A percentile compares a stretch with the other conserved stretches of the same genome.
These are phyloP conservation scores for Amyloporia xantha DNA, from an alignment of 768 basidiomycete species.

Conservation along the genomic window DNA sequence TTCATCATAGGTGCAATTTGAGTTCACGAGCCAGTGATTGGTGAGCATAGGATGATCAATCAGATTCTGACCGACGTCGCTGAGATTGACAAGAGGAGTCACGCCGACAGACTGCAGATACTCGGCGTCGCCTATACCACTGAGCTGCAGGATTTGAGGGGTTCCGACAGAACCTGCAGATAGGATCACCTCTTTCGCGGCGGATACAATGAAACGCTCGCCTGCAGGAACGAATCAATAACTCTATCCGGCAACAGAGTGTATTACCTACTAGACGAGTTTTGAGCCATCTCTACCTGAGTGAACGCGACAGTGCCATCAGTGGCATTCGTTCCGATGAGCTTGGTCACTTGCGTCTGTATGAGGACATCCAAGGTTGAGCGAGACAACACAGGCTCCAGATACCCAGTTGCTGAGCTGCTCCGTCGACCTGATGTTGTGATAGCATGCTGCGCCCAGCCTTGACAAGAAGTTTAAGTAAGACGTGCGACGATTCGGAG, in stretches of 20 bases:
- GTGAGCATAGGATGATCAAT: conserved; percentile 20
- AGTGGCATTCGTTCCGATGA: background rate
- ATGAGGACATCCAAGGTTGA: conserved; percentile 7
- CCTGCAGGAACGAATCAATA: no score
- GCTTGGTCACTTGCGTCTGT: conserved; percentile 5
- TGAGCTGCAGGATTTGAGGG: conserved; percentile 22
- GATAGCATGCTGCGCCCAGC: conserved; percentile 10
- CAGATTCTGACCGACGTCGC: conserved; percentile 25
- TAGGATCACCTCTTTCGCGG: conserved; percentile 19
- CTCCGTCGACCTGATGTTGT: conserved; percentile 4
- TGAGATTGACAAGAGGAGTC: conserved; percentile 14
- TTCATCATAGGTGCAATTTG: conserved; percentile 8
- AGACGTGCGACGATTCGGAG: no score
- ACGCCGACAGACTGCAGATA: conserved; percentile 18
- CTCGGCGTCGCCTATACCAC: conserved; percentile 22
- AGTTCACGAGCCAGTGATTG: conserved; percentile 13
- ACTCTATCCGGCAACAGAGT: no score
- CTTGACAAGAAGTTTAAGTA: no score
- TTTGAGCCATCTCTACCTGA: conserved; percentile 7
- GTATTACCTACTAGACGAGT: background rate
- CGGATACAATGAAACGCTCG: conserved; percentile 5
- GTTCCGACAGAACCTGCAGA: conserved; percentile 16
- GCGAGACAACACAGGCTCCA: background rate
- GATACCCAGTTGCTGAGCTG: conserved; percentile 6
- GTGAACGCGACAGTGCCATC: conserved; percentile 3